Evolutionary conservation across 495 filamentous ascomycete genomes (phyloP).

Genomic region (Aspergillus incahuasiensis): DNA sequence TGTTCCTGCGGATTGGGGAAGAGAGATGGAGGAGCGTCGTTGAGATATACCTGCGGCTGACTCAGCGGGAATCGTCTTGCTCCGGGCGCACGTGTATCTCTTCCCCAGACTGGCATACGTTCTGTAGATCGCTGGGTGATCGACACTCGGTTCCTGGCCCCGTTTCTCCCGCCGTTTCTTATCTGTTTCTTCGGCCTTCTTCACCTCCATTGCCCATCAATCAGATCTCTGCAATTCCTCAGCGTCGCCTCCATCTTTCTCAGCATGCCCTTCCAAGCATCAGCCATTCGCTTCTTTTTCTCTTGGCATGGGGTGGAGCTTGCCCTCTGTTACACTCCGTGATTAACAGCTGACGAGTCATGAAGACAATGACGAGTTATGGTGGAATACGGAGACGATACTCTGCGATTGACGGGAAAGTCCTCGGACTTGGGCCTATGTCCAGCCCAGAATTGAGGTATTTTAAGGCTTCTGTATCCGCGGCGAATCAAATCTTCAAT

Average conservation of each 20-base stretch:
- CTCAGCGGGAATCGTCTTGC: neutral
- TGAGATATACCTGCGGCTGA: neutral
- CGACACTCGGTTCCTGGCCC: neutral
- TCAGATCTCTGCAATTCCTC: neutral
- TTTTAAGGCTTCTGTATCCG: neutral
- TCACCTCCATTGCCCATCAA: neutral
- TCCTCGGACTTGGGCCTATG: neutral
- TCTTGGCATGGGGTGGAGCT: neutral
- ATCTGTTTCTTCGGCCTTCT: neutral
- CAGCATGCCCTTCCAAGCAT: neutral
- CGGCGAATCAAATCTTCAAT: neutral
- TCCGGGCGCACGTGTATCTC: neutral
- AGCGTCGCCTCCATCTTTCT: neutral
- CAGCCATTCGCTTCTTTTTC: neutral
- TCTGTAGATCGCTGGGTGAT: neutral
- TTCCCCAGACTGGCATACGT: neutral
- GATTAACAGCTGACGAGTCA: neutral
- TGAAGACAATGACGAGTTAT: neutral
- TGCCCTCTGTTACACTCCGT: neutral
- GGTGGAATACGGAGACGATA: neutral
- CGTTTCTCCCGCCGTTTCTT: neutral
- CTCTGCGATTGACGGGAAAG: neutral
- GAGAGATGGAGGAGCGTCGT: neutral
- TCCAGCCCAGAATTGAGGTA: neutral
- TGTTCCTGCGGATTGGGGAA: neutral